A percentile compares a stretch with the other conserved stretches of the same genome.
phyloP scores from a whole-genome alignment of 2,329 filamentous ascomycete species.

The Calonectria ilicicola region DNA sequence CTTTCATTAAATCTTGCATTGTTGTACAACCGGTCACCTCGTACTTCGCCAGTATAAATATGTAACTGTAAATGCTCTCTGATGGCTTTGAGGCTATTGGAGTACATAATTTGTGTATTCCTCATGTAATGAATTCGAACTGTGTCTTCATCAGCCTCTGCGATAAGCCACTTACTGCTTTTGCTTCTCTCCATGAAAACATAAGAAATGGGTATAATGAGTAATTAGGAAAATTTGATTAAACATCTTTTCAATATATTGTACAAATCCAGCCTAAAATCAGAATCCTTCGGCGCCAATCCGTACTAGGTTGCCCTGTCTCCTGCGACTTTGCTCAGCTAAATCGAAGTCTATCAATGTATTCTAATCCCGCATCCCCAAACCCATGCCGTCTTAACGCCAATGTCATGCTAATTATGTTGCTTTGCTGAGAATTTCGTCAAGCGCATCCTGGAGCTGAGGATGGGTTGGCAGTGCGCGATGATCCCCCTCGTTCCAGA shows the following conservation, averaged over 20 bases:
- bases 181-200: no score
- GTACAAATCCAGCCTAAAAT: neutral
- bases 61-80: no score
- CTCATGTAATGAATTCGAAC: no score
- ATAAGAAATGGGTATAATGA: no score
- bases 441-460: neutral
- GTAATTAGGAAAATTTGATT: neutral
- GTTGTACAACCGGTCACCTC: no score
- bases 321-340: neutral
- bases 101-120: no score
- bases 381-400: neutral
- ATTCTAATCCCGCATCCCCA: neutral
- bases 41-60: no score
- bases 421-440: neutral
- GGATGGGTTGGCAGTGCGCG: neutral
- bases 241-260: no score
- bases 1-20: no score
- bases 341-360: neutral
- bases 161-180: no score
- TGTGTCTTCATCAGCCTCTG: no score
- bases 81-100: no score
- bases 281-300: neutral
- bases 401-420: neutral
- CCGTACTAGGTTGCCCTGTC: neutral
- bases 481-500: slow-evolving; percentile 15